Evolutionary conservation across 1,284 basidiomycete genomes (phyloP).

Genomic region (Irpex sp.): DNA sequence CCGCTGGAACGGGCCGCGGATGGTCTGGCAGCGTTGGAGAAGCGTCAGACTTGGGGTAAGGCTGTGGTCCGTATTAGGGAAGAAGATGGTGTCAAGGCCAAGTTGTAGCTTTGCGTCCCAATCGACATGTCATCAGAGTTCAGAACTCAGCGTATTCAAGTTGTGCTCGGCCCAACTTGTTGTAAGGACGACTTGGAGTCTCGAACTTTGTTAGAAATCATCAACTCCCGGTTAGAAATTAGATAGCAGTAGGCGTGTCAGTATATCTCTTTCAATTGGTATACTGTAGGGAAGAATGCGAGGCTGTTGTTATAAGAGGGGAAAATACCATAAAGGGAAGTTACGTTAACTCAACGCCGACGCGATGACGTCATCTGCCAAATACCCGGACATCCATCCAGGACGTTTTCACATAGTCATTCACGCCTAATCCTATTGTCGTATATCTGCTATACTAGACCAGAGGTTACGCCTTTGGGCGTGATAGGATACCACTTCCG

Average conservation of each 20-base stretch:
- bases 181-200: too few relatives aligned
- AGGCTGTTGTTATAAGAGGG: too few relatives aligned
- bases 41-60: slow-evolving; percentile 92
- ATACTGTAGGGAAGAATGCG: too few relatives aligned
- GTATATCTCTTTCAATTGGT: neutral
- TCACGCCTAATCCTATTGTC: too few relatives aligned
- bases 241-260: neutral
- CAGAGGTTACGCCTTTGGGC: slow-evolving; percentile 4
- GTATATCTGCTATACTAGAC: too few relatives aligned
- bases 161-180: too few relatives aligned
- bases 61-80: slow-evolving; percentile 67
- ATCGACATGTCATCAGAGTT: too few relatives aligned
- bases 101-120: slow-evolving; percentile 23
- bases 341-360: neutral
- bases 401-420: too few relatives aligned
- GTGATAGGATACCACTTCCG: slow-evolving; percentile 47
- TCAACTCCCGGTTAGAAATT: too few relatives aligned
- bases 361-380: neutral
- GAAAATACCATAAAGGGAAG: neutral
- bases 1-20: slow-evolving; percentile 53
- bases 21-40: slow-evolving; percentile 73
- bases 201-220: too few relatives aligned
- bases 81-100: slow-evolving; percentile 30
- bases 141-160: too few relatives aligned
- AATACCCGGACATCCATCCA: too few relatives aligned